Evolutionary conservation across 192 early-diverging fungal genomes (phyloP).

Genomic region (Lunasporangiospora selenospora): DNA sequence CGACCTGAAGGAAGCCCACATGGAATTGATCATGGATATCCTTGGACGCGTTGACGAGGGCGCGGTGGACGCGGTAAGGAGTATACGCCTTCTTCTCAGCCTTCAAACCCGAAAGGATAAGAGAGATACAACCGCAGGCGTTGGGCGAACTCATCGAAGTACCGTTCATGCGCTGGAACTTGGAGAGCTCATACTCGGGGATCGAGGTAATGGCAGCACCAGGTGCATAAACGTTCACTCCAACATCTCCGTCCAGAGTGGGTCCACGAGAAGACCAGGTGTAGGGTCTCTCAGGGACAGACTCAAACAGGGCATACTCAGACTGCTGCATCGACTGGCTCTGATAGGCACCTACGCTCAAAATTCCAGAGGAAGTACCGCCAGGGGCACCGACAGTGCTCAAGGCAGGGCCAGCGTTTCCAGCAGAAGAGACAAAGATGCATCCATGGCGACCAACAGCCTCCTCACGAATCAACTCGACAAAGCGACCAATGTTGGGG

Average conservation of each 20-base stretch:
- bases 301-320: conserved; percentile 84
- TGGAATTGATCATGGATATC: conserved; percentile 79
- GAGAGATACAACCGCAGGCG: conserved; percentile 83
- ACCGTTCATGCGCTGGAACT: conserved; percentile 85
- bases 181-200: conserved; percentile 79
- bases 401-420: conserved; percentile 93
- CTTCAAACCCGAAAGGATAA: conserved; percentile 90
- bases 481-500: conserved; percentile 81
- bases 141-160: conserved; percentile 95
- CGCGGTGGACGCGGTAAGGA: conserved; percentile 85
- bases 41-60: conserved; percentile 77
- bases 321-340: conserved; percentile 85
- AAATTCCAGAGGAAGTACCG: conserved; percentile 73
- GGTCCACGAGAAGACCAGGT: conserved; percentile 95
- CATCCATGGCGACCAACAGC: conserved; percentile 83
- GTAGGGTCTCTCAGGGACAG: conserved; percentile 78
- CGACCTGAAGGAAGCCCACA: conserved; percentile 88
- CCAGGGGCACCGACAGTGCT: conserved; percentile 87
- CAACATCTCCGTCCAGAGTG: conserved; percentile 81
- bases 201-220: conserved; percentile 93
- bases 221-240: conserved; percentile 84
- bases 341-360: conserved; percentile 93
- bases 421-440: conserved; percentile 88
- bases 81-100: conserved; percentile 68
- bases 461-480: conserved; percentile 79